Conservation (phyloP, 352 stramenopile genomes). For the Globisporangium spiculum region DNA sequence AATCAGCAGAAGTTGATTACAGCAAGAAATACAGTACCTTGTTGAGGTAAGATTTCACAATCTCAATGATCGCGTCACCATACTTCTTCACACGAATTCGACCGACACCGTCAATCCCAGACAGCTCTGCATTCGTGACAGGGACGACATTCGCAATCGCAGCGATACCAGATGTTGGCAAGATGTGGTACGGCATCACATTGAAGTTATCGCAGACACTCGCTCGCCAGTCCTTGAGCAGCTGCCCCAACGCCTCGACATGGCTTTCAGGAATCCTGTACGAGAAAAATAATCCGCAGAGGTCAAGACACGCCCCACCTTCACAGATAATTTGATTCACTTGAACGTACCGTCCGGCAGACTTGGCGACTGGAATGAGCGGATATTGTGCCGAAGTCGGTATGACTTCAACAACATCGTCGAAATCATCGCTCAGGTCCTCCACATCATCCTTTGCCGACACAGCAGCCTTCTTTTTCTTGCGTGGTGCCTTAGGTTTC, state of each 20-base stretch:
- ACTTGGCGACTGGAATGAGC: constrained; percentile 47
- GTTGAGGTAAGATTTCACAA: constrained; percentile 73
- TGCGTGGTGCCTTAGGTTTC: constrained; percentile 26
- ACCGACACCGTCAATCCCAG: constrained; percentile 80
- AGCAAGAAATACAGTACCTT: constrained; percentile 40
- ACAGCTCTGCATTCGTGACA: constrained; percentile 68
- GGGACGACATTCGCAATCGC: constrained; percentile 79
- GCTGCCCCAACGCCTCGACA: constrained; percentile 66
- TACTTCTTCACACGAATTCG: constrained; percentile 86
- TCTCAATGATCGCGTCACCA: constrained; percentile 77
- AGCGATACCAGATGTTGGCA: constrained; percentile 75
- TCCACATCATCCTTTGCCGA: constrained; percentile 44
- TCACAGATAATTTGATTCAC: neutral
- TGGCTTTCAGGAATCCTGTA: constrained; percentile 65
- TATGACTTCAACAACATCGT: constrained; percentile 57
- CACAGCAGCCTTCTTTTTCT: constrained; percentile 34
- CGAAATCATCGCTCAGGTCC: constrained; percentile 62
- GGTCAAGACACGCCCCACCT: neutral
- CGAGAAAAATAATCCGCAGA: neutral
- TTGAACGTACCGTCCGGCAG: constrained; percentile 41
- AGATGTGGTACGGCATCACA: constrained; percentile 87
- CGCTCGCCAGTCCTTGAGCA: constrained; percentile 86
- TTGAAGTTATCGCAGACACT: constrained; percentile 85
- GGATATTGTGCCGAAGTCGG: constrained; percentile 38
- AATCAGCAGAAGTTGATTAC: neutral